These are phyloP conservation scores for Geranomyces variabilis DNA, from an alignment of 192 early-diverging fungal genomes.

Conservation along the genomic window DNA sequence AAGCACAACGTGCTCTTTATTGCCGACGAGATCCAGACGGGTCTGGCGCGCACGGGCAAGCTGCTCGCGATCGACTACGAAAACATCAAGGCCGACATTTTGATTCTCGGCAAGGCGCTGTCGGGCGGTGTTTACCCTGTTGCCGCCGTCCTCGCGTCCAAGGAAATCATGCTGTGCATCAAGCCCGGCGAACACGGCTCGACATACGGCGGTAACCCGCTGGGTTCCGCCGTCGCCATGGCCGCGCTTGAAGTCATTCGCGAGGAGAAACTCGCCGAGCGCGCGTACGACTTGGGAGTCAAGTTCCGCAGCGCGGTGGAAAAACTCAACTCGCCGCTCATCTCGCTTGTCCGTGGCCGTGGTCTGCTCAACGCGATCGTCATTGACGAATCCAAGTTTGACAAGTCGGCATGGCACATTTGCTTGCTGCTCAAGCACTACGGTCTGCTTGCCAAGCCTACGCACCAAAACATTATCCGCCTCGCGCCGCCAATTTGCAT, in stretches of 20 bases:
- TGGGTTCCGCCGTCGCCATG: slow-evolving; percentile 92
- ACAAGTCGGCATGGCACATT: slow-evolving; percentile 97
- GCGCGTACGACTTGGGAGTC: slow-evolving; percentile 74
- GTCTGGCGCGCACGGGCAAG: slow-evolving; percentile 91
- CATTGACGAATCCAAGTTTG: slow-evolving; percentile 77
- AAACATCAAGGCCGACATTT: slow-evolving; percentile 86
- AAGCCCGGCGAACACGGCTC: slow-evolving; percentile 86
- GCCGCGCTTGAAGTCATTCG: slow-evolving; percentile 93
- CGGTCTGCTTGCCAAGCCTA: slow-evolving; percentile 96
- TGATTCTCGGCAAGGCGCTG: slow-evolving; percentile 97
- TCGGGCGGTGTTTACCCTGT: slow-evolving; percentile 97
- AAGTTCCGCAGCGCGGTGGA: slow-evolving; percentile 80
- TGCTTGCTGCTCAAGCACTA: slow-evolving; percentile 91
- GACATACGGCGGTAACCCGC: slow-evolving; percentile 97
- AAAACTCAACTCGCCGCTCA: slow-evolving; percentile 76
- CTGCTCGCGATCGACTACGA: slow-evolving; percentile 96
- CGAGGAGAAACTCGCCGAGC: slow-evolving; percentile 89
- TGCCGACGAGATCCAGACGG: slow-evolving; percentile 98
- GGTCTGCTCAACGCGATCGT: slow-evolving; percentile 97
- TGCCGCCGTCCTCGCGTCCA: slow-evolving; percentile 85
- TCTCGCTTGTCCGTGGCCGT: slow-evolving; percentile 78
- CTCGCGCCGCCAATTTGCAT: slow-evolving; percentile 95
- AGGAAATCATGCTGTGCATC: slow-evolving; percentile 59
- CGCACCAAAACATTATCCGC: slow-evolving; percentile 97
- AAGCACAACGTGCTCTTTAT: slow-evolving; percentile 98